Conservation (phyloP, 2,329 filamentous ascomycete species). For the Aurifilum marmelostoma region DNA sequence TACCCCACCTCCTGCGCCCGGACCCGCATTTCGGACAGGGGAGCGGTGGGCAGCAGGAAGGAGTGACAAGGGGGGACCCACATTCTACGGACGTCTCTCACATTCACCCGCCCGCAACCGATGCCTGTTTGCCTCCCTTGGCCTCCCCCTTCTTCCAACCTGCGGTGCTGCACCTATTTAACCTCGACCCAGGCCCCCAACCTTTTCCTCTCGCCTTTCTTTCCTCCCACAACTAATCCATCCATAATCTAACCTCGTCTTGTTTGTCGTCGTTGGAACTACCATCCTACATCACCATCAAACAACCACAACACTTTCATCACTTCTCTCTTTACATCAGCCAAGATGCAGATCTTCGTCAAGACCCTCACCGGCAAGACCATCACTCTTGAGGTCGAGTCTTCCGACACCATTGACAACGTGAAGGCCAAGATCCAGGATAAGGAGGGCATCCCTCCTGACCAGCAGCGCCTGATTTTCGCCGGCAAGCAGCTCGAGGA, state of each 20-base stretch:
- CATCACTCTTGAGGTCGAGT: slow-evolving; percentile 89
- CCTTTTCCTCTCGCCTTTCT: neutral
- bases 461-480: slow-evolving; percentile 95
- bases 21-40: slow-evolving; percentile 18
- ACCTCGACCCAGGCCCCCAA: slow-evolving; percentile 6
- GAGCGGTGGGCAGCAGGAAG: slow-evolving; percentile 7
- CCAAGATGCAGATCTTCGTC: slow-evolving; percentile 70
- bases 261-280: neutral
- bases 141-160: neutral
- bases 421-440: slow-evolving; percentile 98
- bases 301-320: slow-evolving; percentile 68
- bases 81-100: slow-evolving; percentile 13
- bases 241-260: neutral
- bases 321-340: slow-evolving; percentile 51
- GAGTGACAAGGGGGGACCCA: slow-evolving; percentile 16
- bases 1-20: neutral
- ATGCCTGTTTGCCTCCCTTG: slow-evolving; percentile 13
- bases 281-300: slow-evolving; percentile 40
- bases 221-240: slow-evolving; percentile 4
- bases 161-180: slow-evolving; percentile 16
- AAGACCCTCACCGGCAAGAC: slow-evolving; percentile 93
- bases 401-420: slow-evolving; percentile 90
- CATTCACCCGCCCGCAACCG: slow-evolving; percentile 15
- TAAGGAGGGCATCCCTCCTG: slow-evolving; percentile 94
- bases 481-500: slow-evolving; percentile 97